phyloP scores from a whole-genome alignment of 352 stramenopile genomes.

The Pythium rishiriense region DNA sequence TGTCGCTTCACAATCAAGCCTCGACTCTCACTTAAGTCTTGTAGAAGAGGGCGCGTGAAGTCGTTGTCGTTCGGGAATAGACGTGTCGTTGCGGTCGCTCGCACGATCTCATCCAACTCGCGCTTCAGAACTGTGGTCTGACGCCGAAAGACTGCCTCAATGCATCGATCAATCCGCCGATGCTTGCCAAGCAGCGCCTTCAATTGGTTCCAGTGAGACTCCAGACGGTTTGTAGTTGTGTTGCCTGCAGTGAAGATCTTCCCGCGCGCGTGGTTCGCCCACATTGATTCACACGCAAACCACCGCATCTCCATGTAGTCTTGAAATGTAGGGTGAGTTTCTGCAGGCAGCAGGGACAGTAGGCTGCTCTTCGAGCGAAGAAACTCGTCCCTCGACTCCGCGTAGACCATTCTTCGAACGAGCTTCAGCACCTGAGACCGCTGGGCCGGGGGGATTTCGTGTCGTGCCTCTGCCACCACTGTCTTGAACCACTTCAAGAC shows the following conservation, averaged over 20 bases:
- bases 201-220: conserved; percentile 9
- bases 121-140: conserved; percentile 1
- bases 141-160: conserved; percentile 2
- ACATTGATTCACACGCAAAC: conserved; percentile 4
- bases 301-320: conserved; percentile 11
- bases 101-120: too few species aligned
- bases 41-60: too few species aligned
- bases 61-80: too few species aligned
- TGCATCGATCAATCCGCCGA: conserved; percentile 4
- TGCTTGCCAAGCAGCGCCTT: conserved; percentile 3
- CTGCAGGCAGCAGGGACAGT: neutral
- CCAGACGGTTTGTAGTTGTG: conserved; percentile 8
- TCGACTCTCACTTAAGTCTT: too few species aligned
- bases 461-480: neutral
- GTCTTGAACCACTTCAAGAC: conserved; percentile 3
- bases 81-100: too few species aligned
- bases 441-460: neutral
- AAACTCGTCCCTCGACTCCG: conserved; percentile 1
- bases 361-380: conserved; percentile 3
- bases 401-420: conserved; percentile 9
- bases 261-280: neutral
- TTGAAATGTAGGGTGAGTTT: neutral
- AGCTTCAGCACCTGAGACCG: neutral
- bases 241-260: conserved; percentile 6
- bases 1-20: too few species aligned